Conservation (phyloP, 2,329 filamentous ascomycete species). For the Apiospora pterosperma region DNA sequence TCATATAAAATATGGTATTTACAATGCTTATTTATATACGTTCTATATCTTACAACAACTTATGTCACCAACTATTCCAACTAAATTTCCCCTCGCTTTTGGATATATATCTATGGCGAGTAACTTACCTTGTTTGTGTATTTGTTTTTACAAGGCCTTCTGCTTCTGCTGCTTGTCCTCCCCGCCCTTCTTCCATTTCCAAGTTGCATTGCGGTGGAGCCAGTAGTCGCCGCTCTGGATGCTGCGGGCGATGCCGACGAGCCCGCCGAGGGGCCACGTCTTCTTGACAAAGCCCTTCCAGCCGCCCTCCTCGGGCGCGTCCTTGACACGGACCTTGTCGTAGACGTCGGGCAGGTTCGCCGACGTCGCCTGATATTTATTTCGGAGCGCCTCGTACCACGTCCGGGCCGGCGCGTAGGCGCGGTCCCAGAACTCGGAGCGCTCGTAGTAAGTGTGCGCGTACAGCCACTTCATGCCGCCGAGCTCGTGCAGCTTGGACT, state of each 20-base stretch:
- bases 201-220: slow-evolving; percentile 49
- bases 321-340: slow-evolving; percentile 64
- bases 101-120: not conserved
- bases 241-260: slow-evolving; percentile 57
- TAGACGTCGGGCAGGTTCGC: slow-evolving; percentile 62
- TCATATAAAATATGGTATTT: no score
- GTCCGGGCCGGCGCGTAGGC: slow-evolving; percentile 8
- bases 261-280: slow-evolving; percentile 53
- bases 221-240: slow-evolving; percentile 56
- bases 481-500: slow-evolving; percentile 64
- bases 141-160: not conserved
- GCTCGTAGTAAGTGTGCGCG: slow-evolving; percentile 79
- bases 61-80: not conserved
- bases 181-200: slow-evolving; percentile 43
- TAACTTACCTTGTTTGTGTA: not conserved
- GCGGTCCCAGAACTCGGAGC: slow-evolving; percentile 64
- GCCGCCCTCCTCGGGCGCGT: slow-evolving; percentile 33
- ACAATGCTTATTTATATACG: not conserved
- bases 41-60: not conserved
- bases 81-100: not conserved
- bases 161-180: not conserved
- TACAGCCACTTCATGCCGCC: slow-evolving; percentile 86
- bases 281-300: slow-evolving; percentile 43
- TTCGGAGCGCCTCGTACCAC: slow-evolving; percentile 61
- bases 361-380: slow-evolving; percentile 62